Evolutionary conservation across 306 rosid species (phyloP).

Genomic region (Prosopis cineraria): DNA sequence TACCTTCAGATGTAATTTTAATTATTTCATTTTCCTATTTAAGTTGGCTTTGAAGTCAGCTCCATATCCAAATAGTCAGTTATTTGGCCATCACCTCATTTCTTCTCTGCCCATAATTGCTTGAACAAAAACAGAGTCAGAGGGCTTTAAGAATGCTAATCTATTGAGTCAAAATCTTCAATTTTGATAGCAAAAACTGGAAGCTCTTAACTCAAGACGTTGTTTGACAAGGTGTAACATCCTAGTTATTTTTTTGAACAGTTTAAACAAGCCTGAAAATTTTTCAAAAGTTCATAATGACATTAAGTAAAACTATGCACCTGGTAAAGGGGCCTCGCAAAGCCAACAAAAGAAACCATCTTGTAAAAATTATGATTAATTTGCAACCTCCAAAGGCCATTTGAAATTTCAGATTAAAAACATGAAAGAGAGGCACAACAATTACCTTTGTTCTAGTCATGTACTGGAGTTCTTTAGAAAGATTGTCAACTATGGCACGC

Average conservation of each 20-base stretch:
- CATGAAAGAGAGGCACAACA: conserved; percentile 9
- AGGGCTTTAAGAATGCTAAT: neutral
- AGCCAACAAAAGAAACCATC: neutral
- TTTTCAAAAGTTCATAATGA: neutral
- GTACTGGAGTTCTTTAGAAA: conserved; percentile 76
- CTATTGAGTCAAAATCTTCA: neutral
- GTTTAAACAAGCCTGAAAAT: conserved; percentile 11
- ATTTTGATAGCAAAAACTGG: neutral
- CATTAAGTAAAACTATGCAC: conserved; percentile 7
- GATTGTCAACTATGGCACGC: conserved; percentile 59
- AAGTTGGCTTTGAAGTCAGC: neutral
- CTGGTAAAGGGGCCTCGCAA: neutral
- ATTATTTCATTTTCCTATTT: neutral
- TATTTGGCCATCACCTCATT: neutral
- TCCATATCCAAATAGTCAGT: neutral
- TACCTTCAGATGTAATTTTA: neutral
- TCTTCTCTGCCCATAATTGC: neutral
- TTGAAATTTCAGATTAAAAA: conserved; percentile 17
- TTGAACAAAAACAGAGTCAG: neutral
- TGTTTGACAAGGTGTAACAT: conserved; percentile 9
- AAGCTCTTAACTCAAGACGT: neutral
- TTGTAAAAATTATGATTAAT: conserved; percentile 7
- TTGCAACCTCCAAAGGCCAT: conserved; percentile 21
- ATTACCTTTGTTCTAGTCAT: conserved; percentile 71
- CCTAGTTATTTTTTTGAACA: neutral